phyloP scores from a whole-genome alignment of 2,329 filamentous ascomycete species.

The Capronia americana region DNA sequence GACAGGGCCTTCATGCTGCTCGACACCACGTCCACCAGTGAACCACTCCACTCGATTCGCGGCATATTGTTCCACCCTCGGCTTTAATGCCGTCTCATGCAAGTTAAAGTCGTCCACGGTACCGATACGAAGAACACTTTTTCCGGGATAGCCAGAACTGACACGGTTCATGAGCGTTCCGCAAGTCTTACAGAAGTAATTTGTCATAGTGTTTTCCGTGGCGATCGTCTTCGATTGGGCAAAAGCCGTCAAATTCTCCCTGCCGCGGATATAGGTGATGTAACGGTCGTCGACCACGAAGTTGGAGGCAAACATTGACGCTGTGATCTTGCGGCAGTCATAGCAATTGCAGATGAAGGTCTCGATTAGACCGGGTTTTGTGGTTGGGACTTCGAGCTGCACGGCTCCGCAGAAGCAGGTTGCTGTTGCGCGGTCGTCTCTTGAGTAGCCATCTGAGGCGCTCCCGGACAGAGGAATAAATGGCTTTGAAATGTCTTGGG shows the following conservation, averaged over 20 bases:
- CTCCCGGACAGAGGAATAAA: slow-evolving; percentile 51
- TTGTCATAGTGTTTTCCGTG: slow-evolving; percentile 62
- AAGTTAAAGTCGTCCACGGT: slow-evolving; percentile 68
- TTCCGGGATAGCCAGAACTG: slow-evolving; percentile 52
- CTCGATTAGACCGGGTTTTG: slow-evolving; percentile 54
- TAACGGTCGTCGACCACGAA: slow-evolving; percentile 58
- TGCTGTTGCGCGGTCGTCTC: slow-evolving; percentile 58
- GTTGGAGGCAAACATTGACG: slow-evolving; percentile 67
- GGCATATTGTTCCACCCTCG: slow-evolving; percentile 59
- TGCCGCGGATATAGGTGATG: slow-evolving; percentile 59
- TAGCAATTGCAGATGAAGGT: slow-evolving; percentile 66
- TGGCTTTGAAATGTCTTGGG: slow-evolving; percentile 22
- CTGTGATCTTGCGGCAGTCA: slow-evolving; percentile 68
- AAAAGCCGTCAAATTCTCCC: slow-evolving; percentile 57
- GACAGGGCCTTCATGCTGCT: slow-evolving; percentile 39
- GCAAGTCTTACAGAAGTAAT: slow-evolving; percentile 66
- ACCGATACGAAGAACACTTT: slow-evolving; percentile 61
- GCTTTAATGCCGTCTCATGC: slow-evolving; percentile 63
- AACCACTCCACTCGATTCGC: slow-evolving; percentile 62
- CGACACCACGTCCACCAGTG: slow-evolving; percentile 45
- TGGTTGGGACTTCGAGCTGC: slow-evolving; percentile 59
- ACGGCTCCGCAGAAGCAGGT: slow-evolving; percentile 66
- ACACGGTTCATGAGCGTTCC: slow-evolving; percentile 67
- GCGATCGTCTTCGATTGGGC: slow-evolving; percentile 56
- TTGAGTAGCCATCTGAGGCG: slow-evolving; percentile 55